phyloP scores from a whole-genome alignment of 257 asterid genomes.

The Penstemon barbatus region DNA sequence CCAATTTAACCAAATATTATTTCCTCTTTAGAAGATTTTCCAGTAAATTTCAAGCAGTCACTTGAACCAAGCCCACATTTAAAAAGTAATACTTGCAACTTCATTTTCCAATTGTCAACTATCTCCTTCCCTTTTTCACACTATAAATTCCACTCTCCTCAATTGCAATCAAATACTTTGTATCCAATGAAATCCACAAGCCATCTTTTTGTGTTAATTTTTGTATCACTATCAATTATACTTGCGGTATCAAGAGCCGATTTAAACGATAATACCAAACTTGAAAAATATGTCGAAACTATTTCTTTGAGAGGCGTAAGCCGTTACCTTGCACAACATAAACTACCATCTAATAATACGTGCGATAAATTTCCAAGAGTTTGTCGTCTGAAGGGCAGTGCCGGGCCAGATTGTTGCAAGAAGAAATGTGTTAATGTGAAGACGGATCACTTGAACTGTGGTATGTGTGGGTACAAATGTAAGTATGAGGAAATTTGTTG shows the following conservation, averaged over 20 bases:
- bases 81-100: constrained; percentile 21
- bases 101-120: constrained; percentile 23
- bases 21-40: constrained; percentile 1
- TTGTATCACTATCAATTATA: constrained; percentile 3
- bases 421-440: constrained; percentile 40
- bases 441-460: constrained; percentile 35
- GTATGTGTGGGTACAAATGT: constrained; percentile 36
- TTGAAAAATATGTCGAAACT: background rate
- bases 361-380: constrained; percentile 37
- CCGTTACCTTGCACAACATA: constrained; percentile 24
- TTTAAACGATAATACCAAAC: background rate
- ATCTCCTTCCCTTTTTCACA: background rate
- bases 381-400: constrained; percentile 33
- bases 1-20: constrained; percentile 1
- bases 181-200: constrained; percentile 10
- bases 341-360: constrained; percentile 24
- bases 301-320: constrained; percentile 11
- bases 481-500: constrained; percentile 34
- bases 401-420: constrained; percentile 40
- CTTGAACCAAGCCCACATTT: constrained; percentile 17
- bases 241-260: background rate
- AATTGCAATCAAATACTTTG: background rate
- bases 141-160: constrained; percentile 7
- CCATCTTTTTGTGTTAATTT: constrained; percentile 15
- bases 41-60: constrained; percentile 7